Conservation (phyloP, 2,329 filamentous ascomycete species). For the Pseudocercospora ulei region DNA sequence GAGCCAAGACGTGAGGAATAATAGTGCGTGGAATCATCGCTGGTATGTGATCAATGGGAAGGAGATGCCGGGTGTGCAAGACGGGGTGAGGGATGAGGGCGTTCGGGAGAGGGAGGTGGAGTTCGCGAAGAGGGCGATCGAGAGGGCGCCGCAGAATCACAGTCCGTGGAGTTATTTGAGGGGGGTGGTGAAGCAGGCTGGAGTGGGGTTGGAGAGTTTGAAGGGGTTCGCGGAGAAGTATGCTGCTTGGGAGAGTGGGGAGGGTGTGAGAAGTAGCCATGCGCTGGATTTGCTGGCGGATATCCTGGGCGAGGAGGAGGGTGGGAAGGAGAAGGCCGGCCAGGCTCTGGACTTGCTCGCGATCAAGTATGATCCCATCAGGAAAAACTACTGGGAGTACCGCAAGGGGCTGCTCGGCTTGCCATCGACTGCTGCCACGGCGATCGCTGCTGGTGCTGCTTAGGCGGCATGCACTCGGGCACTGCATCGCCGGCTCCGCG, state of each 20-base stretch:
- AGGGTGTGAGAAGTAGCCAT: conserved; percentile 49
- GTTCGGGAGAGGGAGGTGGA: conserved; percentile 64
- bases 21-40: conserved; percentile 94
- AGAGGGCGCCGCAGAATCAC: conserved; percentile 80
- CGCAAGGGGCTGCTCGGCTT: conserved; percentile 45
- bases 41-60: conserved; percentile 82
- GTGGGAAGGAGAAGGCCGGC: conserved; percentile 53
- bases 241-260: conserved; percentile 42
- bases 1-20: conserved; percentile 76
- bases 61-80: conserved; percentile 29
- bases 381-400: conserved; percentile 88
- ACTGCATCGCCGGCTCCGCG: not conserved
- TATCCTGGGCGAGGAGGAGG: conserved; percentile 47
- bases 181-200: conserved; percentile 62
- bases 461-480: not conserved
- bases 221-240: conserved; percentile 49
- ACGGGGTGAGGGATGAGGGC: conserved; percentile 40
- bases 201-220: conserved; percentile 42
- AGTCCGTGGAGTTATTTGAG: conserved; percentile 87
- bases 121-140: conserved; percentile 59
- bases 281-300: conserved; percentile 64
- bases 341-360: conserved; percentile 63
- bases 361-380: conserved; percentile 81
- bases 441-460: conserved; percentile 4
- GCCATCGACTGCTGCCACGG: conserved; percentile 7